Evolutionary conservation across 2,329 filamentous ascomycete genomes (phyloP).

Genomic region (Neoascochyta sp.): DNA sequence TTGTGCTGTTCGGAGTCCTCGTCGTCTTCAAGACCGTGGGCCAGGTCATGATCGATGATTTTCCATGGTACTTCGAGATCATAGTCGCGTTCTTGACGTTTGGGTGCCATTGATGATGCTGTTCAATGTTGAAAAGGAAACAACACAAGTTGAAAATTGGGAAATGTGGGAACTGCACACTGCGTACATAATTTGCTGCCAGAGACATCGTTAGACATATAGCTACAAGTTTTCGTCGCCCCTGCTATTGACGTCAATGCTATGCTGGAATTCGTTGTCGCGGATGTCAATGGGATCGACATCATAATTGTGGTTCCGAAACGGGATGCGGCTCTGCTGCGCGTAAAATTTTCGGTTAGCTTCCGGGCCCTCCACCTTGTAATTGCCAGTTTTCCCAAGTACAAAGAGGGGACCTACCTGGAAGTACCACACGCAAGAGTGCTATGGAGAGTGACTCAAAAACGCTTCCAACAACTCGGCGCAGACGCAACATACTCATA

Average conservation of each 20-base stretch:
- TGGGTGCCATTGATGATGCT: constrained; percentile 5
- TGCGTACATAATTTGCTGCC: not conserved
- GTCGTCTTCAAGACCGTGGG: constrained; percentile 1
- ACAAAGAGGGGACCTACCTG: too few species aligned
- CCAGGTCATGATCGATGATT: constrained; percentile 2
- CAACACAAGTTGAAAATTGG: not conserved
- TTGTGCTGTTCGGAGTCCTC: constrained; percentile 7
- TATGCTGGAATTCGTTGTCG: not conserved
- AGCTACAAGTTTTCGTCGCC: not conserved
- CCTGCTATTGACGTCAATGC: constrained; percentile 3
- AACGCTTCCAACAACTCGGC: too few species aligned
- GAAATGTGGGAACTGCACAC: not conserved
- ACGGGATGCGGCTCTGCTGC: not conserved
- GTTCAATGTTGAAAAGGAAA: too few species aligned
- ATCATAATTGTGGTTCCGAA: constrained; percentile 4
- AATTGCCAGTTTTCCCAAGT: too few species aligned
- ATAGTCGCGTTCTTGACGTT: constrained; percentile 6
- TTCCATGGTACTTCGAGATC: constrained; percentile 6
- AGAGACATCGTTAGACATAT: not conserved
- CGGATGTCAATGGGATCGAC: constrained; percentile 1
- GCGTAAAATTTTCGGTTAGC: not conserved
- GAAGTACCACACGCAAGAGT: too few species aligned
- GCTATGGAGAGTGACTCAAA: too few species aligned
- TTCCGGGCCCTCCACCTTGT: too few species aligned
- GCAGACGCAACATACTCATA: too few species aligned